Percentiles rank a stretch among this genome's conserved stretches.
These are phyloP conservation scores for Plasmodium fragile DNA, from an alignment of 169 alveolate genomes.

Conservation along the genomic window DNA sequence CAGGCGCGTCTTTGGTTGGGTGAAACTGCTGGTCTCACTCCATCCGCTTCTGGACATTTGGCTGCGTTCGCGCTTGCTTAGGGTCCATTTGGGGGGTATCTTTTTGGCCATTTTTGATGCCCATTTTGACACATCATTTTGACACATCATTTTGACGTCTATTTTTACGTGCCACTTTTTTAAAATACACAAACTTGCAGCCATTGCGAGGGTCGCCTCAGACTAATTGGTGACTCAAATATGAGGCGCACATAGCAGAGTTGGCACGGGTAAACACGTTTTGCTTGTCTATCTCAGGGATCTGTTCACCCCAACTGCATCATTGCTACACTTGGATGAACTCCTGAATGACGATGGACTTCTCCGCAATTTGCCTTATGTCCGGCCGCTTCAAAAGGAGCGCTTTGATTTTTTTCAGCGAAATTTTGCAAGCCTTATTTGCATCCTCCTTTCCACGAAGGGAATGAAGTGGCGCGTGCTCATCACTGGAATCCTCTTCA, in stretches of 20 bases:
- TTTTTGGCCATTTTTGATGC: not conserved
- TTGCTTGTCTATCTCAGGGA: not conserved
- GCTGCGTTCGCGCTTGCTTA: not conserved
- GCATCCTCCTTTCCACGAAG: not conserved
- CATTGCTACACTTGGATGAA: slow-evolving; percentile 9
- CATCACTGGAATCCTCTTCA: slow-evolving; percentile 62
- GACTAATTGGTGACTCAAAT: not conserved
- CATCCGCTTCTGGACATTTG: not conserved
- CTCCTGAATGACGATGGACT: slow-evolving; percentile 49
- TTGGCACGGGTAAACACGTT: not conserved
- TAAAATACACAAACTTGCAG: not conserved
- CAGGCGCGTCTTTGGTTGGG: not conserved
- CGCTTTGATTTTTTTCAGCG: slow-evolving; percentile 28
- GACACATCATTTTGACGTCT: not conserved
- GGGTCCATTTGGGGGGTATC: not conserved
- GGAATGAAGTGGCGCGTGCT: not conserved
- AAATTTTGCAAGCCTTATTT: slow-evolving; percentile 11
- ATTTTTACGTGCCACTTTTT: not conserved
- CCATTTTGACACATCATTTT: not conserved
- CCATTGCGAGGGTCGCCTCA: not conserved
- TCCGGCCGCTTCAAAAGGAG: slow-evolving; percentile 55
- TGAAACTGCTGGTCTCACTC: not conserved
- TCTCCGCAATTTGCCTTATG: slow-evolving; percentile 18
- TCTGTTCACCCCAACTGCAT: no score
- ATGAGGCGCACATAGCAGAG: not conserved